Evolutionary conservation across 768 basidiomycete genomes (phyloP).

Genomic region (Rhodosporidiobolus sp.): DNA sequence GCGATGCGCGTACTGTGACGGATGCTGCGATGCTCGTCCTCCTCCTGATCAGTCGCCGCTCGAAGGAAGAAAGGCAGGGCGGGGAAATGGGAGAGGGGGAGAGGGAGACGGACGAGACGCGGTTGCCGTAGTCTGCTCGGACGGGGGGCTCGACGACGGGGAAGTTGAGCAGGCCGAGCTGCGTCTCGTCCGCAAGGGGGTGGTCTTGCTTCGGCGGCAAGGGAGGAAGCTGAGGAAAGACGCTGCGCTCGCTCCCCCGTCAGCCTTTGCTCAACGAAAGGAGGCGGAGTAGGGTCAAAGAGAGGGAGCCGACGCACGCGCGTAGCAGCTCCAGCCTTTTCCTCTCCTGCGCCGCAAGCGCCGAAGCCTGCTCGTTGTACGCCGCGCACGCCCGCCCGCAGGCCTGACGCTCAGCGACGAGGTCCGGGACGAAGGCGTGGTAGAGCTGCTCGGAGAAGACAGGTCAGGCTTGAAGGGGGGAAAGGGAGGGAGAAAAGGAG

Average conservation of each 20-base stretch:
- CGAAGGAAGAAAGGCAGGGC: not conserved
- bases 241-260: not conserved
- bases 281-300: too few species aligned
- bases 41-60: not conserved
- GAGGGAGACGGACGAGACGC: not conserved
- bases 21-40: conserved; percentile 7
- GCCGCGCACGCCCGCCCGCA: conserved; percentile 10
- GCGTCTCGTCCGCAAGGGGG: conserved; percentile 24
- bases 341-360: conserved; percentile 20
- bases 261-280: too few species aligned
- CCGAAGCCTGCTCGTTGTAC: conserved; percentile 20
- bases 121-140: conserved; percentile 29
- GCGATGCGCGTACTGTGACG: too few species aligned
- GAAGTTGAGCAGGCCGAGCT: conserved; percentile 6
- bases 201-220: conserved; percentile 13
- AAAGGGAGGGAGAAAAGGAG: not conserved
- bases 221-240: conserved; percentile 8
- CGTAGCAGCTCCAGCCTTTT: conserved; percentile 28
- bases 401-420: conserved; percentile 4
- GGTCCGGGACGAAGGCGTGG: conserved; percentile 31
- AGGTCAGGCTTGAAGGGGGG: too few species aligned
- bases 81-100: too few species aligned
- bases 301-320: not conserved
- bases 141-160: conserved; percentile 32
- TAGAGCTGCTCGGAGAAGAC: conserved; percentile 24